Conservation (phyloP, 176 grass and related monocot genomes). For the Urochloa ruziziensis region DNA sequence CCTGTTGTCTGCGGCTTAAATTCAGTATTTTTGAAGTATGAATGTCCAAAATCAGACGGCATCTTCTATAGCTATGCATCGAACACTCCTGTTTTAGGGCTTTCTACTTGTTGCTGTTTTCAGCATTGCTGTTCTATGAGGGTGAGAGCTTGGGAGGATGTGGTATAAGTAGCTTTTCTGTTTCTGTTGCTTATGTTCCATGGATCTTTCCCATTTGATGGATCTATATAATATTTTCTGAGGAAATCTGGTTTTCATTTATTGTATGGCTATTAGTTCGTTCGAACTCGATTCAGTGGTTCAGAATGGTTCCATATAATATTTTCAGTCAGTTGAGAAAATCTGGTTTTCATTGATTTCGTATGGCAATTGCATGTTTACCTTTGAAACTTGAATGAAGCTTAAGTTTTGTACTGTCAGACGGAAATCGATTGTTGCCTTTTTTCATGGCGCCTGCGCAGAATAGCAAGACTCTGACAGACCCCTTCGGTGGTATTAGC, state of each 20-base stretch:
- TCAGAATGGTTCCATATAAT: too few species aligned
- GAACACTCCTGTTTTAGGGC: slow-evolving; percentile 13
- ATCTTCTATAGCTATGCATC: slow-evolving; percentile 20
- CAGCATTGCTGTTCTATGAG: not conserved
- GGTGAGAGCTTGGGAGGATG: slow-evolving; percentile 14
- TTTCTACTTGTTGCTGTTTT: slow-evolving; percentile 30
- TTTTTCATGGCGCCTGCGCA: too few species aligned
- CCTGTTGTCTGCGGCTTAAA: not conserved
- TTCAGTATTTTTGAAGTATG: slow-evolving; percentile 32
- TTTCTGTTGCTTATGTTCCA: not conserved
- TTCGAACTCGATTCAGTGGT: too few species aligned
- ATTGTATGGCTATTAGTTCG: too few species aligned
- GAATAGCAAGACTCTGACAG: too few species aligned
- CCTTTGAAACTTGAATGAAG: too few species aligned
- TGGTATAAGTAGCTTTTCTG: slow-evolving; percentile 1
- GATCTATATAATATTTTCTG: not conserved
- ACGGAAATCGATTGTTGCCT: too few species aligned
- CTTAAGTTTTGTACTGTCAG: too few species aligned
- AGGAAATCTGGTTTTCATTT: not conserved
- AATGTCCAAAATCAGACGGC: not conserved
- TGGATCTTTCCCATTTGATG: not conserved
- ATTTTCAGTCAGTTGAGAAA: too few species aligned
- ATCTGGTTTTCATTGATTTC: too few species aligned
- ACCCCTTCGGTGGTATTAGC: too few species aligned
- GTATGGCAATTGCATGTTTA: too few species aligned